These are phyloP conservation scores for Myxozyma lipomycoides DNA, from an alignment of 805 yeast genomes.

Conservation along the genomic window DNA sequence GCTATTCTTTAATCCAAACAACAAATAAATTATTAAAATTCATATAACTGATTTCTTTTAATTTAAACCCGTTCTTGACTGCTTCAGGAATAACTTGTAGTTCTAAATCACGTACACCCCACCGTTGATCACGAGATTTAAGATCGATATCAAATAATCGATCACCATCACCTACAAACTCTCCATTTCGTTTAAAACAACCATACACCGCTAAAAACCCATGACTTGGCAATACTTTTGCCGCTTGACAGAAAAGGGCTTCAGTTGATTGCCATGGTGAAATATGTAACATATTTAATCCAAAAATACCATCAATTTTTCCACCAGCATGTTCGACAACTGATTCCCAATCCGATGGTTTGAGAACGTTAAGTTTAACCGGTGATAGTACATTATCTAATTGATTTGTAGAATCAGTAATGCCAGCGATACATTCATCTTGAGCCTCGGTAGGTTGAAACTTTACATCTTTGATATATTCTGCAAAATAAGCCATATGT, in stretches of 20 bases:
- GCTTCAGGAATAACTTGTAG: slow-evolving; percentile 23
- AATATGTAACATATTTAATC: slow-evolving; percentile 25
- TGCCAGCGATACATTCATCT: slow-evolving; percentile 20
- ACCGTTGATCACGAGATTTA: slow-evolving; percentile 19
- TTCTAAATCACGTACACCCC: slow-evolving; percentile 28
- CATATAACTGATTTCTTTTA: slow-evolving; percentile 8
- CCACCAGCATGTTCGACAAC: background rate
- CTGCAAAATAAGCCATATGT: slow-evolving; percentile 23
- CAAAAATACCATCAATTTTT: slow-evolving; percentile 12
- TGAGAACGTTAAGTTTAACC: slow-evolving; percentile 13
- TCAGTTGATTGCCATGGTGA: slow-evolving; percentile 22
- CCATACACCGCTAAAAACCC: slow-evolving; percentile 24
- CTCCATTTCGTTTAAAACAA: slow-evolving; percentile 22
- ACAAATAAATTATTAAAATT: slow-evolving; percentile 17
- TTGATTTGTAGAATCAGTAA: slow-evolving; percentile 2
- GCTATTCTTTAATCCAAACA: slow-evolving; percentile 10
- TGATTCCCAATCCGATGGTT: slow-evolving; percentile 13
- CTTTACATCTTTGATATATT: slow-evolving; percentile 7
- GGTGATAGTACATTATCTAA: slow-evolving; percentile 13
- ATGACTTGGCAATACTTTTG: slow-evolving; percentile 6
- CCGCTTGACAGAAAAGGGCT: slow-evolving; percentile 10
- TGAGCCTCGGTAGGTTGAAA: slow-evolving; percentile 28
- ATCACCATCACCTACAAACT: slow-evolving; percentile 23
- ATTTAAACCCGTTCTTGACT: slow-evolving; percentile 16
- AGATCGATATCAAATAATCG: slow-evolving; percentile 15